Conservation (phyloP, 768 basidiomycete genomes). For the Podaxis sp. region DNA sequence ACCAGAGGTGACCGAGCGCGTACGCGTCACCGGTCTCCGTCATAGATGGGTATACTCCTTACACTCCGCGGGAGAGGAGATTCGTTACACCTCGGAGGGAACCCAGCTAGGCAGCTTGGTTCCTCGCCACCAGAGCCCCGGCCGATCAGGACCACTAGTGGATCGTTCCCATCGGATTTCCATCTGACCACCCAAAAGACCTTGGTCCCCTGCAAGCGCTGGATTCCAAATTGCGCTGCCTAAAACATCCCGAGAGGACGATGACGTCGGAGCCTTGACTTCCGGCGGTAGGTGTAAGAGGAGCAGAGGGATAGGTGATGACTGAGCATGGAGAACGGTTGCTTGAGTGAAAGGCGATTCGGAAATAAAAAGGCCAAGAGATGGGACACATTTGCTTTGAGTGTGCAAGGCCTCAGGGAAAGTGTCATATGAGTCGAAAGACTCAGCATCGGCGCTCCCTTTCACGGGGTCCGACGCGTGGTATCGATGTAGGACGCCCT, state of each 20-base stretch:
- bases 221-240: constrained; percentile 69
- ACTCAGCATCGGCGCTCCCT: background rate
- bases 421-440: background rate
- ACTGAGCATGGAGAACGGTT: constrained; percentile 67
- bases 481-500: constrained; percentile 76
- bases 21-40: background rate
- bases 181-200: constrained; percentile 58
- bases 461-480: constrained; percentile 15
- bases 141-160: constrained; percentile 32
- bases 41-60: background rate
- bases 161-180: constrained; percentile 69
- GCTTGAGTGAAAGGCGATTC: constrained; percentile 77
- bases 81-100: constrained; percentile 8
- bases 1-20: background rate
- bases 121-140: constrained; percentile 45
- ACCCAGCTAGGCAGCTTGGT: constrained; percentile 30
- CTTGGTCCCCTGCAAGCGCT: constrained; percentile 53
- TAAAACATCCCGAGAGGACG: constrained; percentile 19
- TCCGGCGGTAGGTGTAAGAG: constrained; percentile 71
- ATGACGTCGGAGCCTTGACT: background rate
- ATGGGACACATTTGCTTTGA: constrained; percentile 2
- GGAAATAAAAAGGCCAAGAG: constrained; percentile 77
- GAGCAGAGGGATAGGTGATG: constrained; percentile 76
- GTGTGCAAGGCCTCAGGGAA: background rate
- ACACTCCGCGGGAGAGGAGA: background rate